Evolutionary conservation across 108 stramenopile genomes (phyloP).

Genomic region (Conticribra guillardii): DNA sequence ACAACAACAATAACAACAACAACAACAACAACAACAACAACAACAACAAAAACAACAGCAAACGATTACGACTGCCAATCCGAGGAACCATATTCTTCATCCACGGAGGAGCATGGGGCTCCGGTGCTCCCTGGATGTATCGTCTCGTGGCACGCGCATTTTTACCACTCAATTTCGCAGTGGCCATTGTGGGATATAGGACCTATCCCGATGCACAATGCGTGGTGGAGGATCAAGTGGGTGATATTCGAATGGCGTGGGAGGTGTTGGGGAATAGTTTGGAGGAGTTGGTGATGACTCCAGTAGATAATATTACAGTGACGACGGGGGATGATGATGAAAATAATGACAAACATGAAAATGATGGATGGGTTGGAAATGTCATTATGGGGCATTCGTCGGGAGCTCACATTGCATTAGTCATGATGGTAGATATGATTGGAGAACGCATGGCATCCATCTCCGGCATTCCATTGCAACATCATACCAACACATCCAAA

Average conservation of each 20-base stretch:
- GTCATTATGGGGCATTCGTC: constrained; percentile 75
- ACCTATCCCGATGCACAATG: constrained; percentile 67
- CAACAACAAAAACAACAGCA: neutral
- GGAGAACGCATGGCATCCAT: constrained; percentile 11
- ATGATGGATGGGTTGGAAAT: constrained; percentile 44
- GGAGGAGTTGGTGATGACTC: constrained; percentile 28
- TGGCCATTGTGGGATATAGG: constrained; percentile 71
- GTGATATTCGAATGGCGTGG: constrained; percentile 50
- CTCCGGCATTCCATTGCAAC: neutral
- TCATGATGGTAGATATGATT: constrained; percentile 59
- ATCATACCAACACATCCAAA: neutral
- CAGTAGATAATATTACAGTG: no score
- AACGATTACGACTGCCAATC: constrained; percentile 1
- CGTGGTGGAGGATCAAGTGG: constrained; percentile 57
- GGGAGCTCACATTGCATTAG: constrained; percentile 80
- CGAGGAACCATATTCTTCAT: constrained; percentile 51
- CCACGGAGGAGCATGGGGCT: constrained; percentile 89
- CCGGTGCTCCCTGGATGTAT: constrained; percentile 81
- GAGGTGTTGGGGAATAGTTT: constrained; percentile 12
- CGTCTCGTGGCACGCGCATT: constrained; percentile 69
- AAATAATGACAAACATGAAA: neutral
- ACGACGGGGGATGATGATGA: constrained; percentile 2
- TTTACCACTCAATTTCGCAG: constrained; percentile 42
- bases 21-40: constrained; percentile 35
- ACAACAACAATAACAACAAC: constrained; percentile 19